A percentile compares a stretch with the other conserved stretches of the same genome.
Conservation (phyloP, 1,284 basidiomycete genomes). For the Leccinum griseonigrum region DNA sequence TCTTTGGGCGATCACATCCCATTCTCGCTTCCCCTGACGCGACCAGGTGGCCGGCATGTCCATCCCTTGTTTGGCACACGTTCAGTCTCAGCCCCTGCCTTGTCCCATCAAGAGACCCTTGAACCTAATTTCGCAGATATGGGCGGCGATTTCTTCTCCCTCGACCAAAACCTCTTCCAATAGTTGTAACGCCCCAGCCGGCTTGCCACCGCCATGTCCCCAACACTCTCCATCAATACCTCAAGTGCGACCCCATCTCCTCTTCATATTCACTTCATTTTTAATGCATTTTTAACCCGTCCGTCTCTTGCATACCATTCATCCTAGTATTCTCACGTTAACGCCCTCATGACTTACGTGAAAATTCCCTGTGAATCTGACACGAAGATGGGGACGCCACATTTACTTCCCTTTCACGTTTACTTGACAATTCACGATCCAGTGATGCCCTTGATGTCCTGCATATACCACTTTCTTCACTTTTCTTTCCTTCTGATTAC, state of each 20-base stretch:
- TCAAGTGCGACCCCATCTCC: slow-evolving; percentile 10
- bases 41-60: slow-evolving; percentile 17
- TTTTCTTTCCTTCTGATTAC: slow-evolving; percentile 12
- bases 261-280: slow-evolving; percentile 16
- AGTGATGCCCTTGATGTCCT: slow-evolving; percentile 27
- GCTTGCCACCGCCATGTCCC: slow-evolving; percentile 9
- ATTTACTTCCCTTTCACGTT: slow-evolving; percentile 20
- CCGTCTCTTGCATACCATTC: slow-evolving; percentile 35
- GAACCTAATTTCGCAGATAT: slow-evolving; percentile 46
- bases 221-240: slow-evolving; percentile 2
- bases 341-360: slow-evolving; percentile 16
- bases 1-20: slow-evolving; percentile 28
- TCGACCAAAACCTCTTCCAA: slow-evolving; percentile 44
- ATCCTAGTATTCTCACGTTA: slow-evolving; percentile 25
- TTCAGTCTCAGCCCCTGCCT: slow-evolving; percentile 35
- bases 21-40: slow-evolving; percentile 19
- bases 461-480: slow-evolving; percentile 26
- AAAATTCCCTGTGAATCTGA: slow-evolving; percentile 17
- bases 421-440: slow-evolving; percentile 26
- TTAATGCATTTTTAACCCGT: slow-evolving; percentile 29
- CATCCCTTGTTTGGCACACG: slow-evolving; percentile 30
- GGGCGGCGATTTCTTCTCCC: slow-evolving; percentile 45
- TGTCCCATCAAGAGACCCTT: slow-evolving; percentile 12
- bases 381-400: slow-evolving; percentile 9
- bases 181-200: slow-evolving; percentile 23